Conservation (phyloP, 495 filamentous ascomycete species). For the Parathielavia hyrcaniae region DNA sequence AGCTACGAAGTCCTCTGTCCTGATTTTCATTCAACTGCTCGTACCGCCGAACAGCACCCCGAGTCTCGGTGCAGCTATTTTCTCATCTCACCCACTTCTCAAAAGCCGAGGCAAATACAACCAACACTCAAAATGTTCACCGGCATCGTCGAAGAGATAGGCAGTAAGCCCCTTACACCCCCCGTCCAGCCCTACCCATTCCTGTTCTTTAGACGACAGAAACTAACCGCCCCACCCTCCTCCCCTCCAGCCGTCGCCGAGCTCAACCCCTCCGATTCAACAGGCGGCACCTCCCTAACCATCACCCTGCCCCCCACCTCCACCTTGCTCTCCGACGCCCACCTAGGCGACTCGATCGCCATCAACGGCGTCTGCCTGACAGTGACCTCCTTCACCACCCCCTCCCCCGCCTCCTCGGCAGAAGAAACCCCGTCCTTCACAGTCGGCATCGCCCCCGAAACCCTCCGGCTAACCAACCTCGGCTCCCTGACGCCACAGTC, state of each 20-base stretch:
- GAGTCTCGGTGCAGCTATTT: background rate
- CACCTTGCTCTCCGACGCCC: constrained; percentile 69
- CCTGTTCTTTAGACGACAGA: no score
- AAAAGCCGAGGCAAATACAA: background rate
- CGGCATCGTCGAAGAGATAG: constrained; percentile 90
- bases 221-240: background rate
- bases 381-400: constrained; percentile 63
- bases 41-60: background rate
- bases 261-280: constrained; percentile 71
- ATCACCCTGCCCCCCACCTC: constrained; percentile 60
- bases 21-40: background rate
- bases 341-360: constrained; percentile 86
- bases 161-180: constrained; percentile 58
- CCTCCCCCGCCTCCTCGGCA: constrained; percentile 21
- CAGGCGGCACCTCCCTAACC: constrained; percentile 82
- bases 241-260: constrained; percentile 62
- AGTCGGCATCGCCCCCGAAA: constrained; percentile 93
- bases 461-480: constrained; percentile 91
- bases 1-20: no score
- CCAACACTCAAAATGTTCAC: constrained; percentile 73
- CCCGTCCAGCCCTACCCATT: no score
- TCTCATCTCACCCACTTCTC: background rate
- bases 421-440: constrained; percentile 64
- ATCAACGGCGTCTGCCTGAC: constrained; percentile 91
- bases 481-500: constrained; percentile 52